These are phyloP conservation scores for Candida michaelii DNA, from an alignment of 805 yeast genomes.

Conservation along the genomic window DNA sequence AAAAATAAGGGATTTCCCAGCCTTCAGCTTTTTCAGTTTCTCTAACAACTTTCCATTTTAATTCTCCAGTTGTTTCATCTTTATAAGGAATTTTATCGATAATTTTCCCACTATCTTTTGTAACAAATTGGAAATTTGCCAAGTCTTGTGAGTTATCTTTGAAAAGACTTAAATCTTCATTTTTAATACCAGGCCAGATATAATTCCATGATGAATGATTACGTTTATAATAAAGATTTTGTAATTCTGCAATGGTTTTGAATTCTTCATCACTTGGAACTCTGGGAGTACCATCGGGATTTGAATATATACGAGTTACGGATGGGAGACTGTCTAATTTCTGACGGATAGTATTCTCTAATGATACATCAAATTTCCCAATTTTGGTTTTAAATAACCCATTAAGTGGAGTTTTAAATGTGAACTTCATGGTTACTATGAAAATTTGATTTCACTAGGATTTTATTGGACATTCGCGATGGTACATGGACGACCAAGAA, in stretches of 20 bases:
- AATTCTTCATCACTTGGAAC: slow-evolving; percentile 70
- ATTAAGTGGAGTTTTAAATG: slow-evolving; percentile 41
- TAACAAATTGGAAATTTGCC: slow-evolving; percentile 50
- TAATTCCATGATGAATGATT: slow-evolving; percentile 53
- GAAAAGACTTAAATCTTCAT: slow-evolving; percentile 54
- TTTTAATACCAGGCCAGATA: slow-evolving; percentile 48
- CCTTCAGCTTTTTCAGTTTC: slow-evolving; percentile 75
- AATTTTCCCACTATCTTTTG: slow-evolving; percentile 55
- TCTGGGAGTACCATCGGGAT: slow-evolving; percentile 73
- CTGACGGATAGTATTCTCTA: slow-evolving; percentile 62
- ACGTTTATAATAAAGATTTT: slow-evolving; percentile 56
- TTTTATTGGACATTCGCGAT: slow-evolving; percentile 10
- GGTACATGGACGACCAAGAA: slow-evolving; percentile 4
- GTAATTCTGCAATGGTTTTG: slow-evolving; percentile 70
- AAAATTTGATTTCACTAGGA: slow-evolving; percentile 7
- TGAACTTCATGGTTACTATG: slow-evolving; percentile 33
- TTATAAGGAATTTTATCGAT: slow-evolving; percentile 83
- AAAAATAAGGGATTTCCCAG: slow-evolving; percentile 78
- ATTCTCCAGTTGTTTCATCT: slow-evolving; percentile 74
- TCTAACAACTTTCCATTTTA: slow-evolving; percentile 75
- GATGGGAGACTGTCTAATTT: slow-evolving; percentile 63
- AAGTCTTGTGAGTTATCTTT: slow-evolving; percentile 63
- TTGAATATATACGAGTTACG: slow-evolving; percentile 65
- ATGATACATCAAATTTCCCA: slow-evolving; percentile 44
- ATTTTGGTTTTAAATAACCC: slow-evolving; percentile 38